Evolutionary conservation across 805 yeast genomes (phyloP), one percentile per base, ranked within the genome.

Genomic region (Danielia oregonensis): DNA sequence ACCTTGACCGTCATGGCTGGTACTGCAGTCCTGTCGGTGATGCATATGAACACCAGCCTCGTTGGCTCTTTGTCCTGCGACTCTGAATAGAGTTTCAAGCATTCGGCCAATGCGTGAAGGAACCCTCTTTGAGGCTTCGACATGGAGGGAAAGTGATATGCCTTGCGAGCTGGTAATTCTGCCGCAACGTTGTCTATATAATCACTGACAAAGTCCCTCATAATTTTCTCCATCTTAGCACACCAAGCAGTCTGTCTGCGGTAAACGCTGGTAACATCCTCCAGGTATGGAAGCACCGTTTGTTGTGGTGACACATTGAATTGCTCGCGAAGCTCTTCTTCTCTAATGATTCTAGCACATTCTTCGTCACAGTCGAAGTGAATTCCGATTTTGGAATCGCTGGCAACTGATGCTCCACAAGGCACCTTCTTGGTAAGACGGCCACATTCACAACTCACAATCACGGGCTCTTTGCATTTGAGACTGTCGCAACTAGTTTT

Each of bases 21-120:
- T 2, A 63, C 37, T 7, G 42, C 48, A 0, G 67, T 52, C 5
- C 48, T 35, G n/a, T 48, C 41, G 1, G 68, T 60, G 6, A 63
- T 48, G 21, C 59, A 65, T n/a, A 87, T 68, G 43, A 74, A 79
- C 0, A 87, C 91, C 8, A 82, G 75, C 40, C 95, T 59, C 33
- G 76, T 68, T 0, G 96, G 96, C 44, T 86, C 96, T 2, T 74
- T 76, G 55, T 86, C 96, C 42, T 85, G 93, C 2, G 89, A 75
- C 48, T 84, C 88, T 0, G 82, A 66, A 46, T 74, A 78, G 9
- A 86, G 48, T 9, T 70, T 64, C 53, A 65, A 86, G 0, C 76
- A 58, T 17, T 68, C 74, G 0, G 88, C 81, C 26, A 88, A 50
- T 33, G 77, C 78, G 50, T 80, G 91, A 17, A 88, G 59, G 51